Conservation (phyloP, 2,329 filamentous ascomycete genomes). For the Phialophora tarda region DNA sequence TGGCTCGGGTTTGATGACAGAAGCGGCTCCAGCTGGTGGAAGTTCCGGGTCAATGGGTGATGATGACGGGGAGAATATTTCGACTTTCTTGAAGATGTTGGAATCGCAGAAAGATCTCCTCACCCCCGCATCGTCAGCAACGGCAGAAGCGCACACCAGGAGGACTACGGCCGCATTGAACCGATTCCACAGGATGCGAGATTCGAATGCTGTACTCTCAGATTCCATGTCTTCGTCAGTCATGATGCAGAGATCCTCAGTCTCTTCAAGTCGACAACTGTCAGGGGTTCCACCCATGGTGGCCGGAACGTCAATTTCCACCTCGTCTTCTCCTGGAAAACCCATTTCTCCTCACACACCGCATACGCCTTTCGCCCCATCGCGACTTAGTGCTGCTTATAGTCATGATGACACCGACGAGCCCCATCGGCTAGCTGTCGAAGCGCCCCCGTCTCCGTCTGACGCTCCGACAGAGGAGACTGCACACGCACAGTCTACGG, state of each 20-base stretch:
- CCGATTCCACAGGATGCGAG: slow-evolving; percentile 85
- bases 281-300: slow-evolving; percentile 67
- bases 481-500: slow-evolving; percentile 43
- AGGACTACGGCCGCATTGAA: slow-evolving; percentile 79
- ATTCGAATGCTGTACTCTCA: slow-evolving; percentile 84
- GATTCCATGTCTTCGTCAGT: slow-evolving; percentile 93
- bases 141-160: slow-evolving; percentile 71
- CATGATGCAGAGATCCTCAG: slow-evolving; percentile 80
- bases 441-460: slow-evolving; percentile 42
- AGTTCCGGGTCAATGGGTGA: slow-evolving; percentile 70
- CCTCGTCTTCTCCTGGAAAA: slow-evolving; percentile 87
- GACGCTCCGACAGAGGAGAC: slow-evolving; percentile 48
- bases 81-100: slow-evolving; percentile 86
- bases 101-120: slow-evolving; percentile 89
- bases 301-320: slow-evolving; percentile 73
- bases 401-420: slow-evolving; percentile 48
- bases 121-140: slow-evolving; percentile 61
- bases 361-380: slow-evolving; percentile 91
- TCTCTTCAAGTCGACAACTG: slow-evolving; percentile 75
- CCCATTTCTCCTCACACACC: slow-evolving; percentile 88
- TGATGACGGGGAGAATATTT: slow-evolving; percentile 85
- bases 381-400: slow-evolving; percentile 85
- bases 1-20: slow-evolving; percentile 79
- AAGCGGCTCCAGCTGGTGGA: slow-evolving; percentile 62
- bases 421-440: slow-evolving; percentile 42